phyloP scores from a whole-genome alignment of 345 rosid species.

The Hypericum androsaemum region DNA sequence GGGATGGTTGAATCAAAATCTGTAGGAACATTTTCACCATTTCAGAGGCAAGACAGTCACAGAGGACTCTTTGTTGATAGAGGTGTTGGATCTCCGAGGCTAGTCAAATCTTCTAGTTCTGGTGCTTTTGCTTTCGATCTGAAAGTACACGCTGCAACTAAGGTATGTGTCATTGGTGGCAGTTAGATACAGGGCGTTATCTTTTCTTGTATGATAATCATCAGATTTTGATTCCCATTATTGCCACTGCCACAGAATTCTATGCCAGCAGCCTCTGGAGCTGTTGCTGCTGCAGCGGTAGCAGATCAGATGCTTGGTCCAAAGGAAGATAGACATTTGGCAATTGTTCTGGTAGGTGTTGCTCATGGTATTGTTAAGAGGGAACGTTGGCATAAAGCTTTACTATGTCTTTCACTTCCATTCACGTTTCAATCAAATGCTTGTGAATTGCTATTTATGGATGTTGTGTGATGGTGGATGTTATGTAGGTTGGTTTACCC shows the following conservation, averaged over 20 bases:
- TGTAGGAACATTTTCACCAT: constrained; percentile 57
- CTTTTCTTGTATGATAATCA: too few relatives aligned
- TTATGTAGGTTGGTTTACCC: constrained; percentile 85
- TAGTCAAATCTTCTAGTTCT: constrained; percentile 67
- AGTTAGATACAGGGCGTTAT: too few relatives aligned
- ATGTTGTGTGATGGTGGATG: constrained; percentile 12
- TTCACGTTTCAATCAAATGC: constrained; percentile 8
- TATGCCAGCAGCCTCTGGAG: constrained; percentile 99
- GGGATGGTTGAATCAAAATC: constrained; percentile 72
- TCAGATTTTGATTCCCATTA: constrained; percentile 9
- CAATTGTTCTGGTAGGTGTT: constrained; percentile 75
- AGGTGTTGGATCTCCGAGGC: constrained; percentile 97
- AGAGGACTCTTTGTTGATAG: constrained; percentile 91
- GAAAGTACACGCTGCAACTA: constrained; percentile 49
- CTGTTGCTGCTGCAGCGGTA: constrained; percentile 97
- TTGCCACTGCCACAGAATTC: constrained; percentile 45
- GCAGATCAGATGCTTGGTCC: constrained; percentile 99
- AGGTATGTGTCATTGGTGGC: constrained; percentile 36
- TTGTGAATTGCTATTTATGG: not conserved
- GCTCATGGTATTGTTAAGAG: not conserved
- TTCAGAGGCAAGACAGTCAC: constrained; percentile 68
- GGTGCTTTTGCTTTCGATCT: constrained; percentile 47
- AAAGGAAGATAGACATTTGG: constrained; percentile 92
- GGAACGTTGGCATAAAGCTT: not conserved
- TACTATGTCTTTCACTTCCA: constrained; percentile 11